phyloP scores from a whole-genome alignment of 208 protist genomes.

The Leishmania arabica region DNA sequence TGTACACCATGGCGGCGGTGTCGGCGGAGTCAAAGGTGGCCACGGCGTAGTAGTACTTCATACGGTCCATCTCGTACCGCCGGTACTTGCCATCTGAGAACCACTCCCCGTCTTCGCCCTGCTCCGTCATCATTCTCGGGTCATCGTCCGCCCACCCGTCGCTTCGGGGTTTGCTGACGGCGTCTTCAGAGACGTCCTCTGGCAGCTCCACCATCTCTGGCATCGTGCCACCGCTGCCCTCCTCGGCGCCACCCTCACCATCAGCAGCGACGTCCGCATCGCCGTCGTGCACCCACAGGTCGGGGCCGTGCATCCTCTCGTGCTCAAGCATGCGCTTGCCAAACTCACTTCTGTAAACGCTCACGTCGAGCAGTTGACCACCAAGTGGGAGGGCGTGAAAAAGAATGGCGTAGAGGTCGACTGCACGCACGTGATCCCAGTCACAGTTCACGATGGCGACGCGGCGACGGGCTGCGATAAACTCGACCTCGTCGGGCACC shows the following conservation, averaged over 20 bases:
- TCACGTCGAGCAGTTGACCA: slow-evolving; percentile 90
- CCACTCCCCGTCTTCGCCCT: slow-evolving; percentile 85
- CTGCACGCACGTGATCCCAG: slow-evolving; percentile 95
- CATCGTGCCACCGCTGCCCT: slow-evolving; percentile 9
- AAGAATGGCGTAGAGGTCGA: slow-evolving; percentile 96
- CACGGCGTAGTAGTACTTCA: slow-evolving; percentile 98
- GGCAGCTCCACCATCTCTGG: slow-evolving; percentile 43
- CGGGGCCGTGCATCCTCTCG: slow-evolving; percentile 78
- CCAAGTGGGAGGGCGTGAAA: slow-evolving; percentile 94
- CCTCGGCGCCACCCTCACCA: slow-evolving; percentile 10
- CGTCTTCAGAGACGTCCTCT: slow-evolving; percentile 45
- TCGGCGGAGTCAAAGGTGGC: slow-evolving; percentile 93
- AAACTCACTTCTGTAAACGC: slow-evolving; percentile 96
- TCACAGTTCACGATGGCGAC: slow-evolving; percentile 96
- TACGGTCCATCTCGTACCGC: slow-evolving; percentile 93
- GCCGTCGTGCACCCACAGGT: slow-evolving; percentile 78
- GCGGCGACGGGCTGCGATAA: slow-evolving; percentile 77
- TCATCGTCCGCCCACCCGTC: slow-evolving; percentile 86
- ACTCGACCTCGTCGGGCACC: slow-evolving; percentile 75
- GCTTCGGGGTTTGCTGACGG: slow-evolving; percentile 39
- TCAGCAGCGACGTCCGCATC: slow-evolving; percentile 17
- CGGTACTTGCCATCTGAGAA: slow-evolving; percentile 92
- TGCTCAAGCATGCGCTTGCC: slow-evolving; percentile 93
- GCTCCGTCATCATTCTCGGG: slow-evolving; percentile 69
- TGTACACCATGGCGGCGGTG: slow-evolving; percentile 93